Base-by-base conservation (phyloP, 2,329 filamentous ascomycete species). In the Coniosporium tulheliwenetii region DNA sequence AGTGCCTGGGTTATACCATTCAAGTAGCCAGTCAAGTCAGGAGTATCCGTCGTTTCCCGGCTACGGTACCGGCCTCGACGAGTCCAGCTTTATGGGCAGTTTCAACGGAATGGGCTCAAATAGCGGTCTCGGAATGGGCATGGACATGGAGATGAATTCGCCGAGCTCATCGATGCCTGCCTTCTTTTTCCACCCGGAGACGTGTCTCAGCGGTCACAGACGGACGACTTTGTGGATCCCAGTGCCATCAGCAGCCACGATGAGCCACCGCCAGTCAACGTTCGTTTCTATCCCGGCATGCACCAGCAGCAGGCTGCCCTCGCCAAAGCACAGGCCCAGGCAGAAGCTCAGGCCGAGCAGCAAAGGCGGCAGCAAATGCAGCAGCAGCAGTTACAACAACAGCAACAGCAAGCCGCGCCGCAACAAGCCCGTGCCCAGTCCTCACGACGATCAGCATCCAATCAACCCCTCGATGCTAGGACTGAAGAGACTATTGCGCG, bases 401-500 rank as follows among this genome's bases (percentile, higher is more conserved):
- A 67, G 45, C 58, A 60, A 44, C 48, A 61, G 40, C 57, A 56
- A 41, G 48, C 50, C 10, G 56, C 59, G 41, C 58, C 62, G 36
- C 55, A 60, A 35, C 36, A 55, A 38, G 45, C 44, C 30, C 50
- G 50, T 36, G 36, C 51, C 8, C 49, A 52, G 32, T 49, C 52
- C n/a, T 45, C 48, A 44, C 52, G 50, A 43, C 53, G 53, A 34
- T 56, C 54, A 44, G 55, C 54, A 12, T 61, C 63, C 1, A 59
- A 63, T 47, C 59, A 56, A 8, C 46, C 56, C 43, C 55, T 59
- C 39, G 66, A 69, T 46, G 60, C 64, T 26, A 64, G 63, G 48
- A 65, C 64, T 39, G 87, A 96, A 62, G 85, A 95, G 64, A 93
- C 87, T 60, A 95, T 96, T 50, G 85, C 85, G 16, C 85, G 91